phyloP scores from a whole-genome alignment of 768 basidiomycete species.

The Russula abietina region DNA sequence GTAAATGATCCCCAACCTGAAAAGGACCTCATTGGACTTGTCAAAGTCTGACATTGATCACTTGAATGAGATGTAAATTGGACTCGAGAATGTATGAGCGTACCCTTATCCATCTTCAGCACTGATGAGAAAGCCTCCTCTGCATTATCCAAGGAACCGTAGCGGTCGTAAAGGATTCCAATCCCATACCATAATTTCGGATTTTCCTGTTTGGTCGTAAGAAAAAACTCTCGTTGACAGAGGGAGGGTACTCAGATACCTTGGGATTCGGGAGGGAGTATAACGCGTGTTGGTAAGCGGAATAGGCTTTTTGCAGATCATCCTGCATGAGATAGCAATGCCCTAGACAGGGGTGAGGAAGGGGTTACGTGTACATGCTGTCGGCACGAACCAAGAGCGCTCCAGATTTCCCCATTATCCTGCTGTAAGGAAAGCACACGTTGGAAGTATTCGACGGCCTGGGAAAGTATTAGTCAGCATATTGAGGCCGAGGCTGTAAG shows the following conservation, averaged over 20 bases:
- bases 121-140: constrained; percentile 98
- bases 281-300: constrained; percentile 96
- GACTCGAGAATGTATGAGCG: not conserved
- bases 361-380: constrained; percentile 24
- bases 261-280: constrained; percentile 95
- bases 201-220: constrained; percentile 56
- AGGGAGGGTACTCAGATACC: constrained; percentile 37
- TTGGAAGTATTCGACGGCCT: constrained; percentile 97
- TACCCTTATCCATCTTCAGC: constrained; percentile 94
- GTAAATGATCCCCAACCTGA: constrained; percentile 97
- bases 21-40: constrained; percentile 97
- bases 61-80: not conserved
- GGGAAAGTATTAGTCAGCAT: constrained; percentile 28
- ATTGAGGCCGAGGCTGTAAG: constrained; percentile 12
- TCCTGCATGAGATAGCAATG: constrained; percentile 99
- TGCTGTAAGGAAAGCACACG: constrained; percentile 84
- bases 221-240: constrained; percentile 12
- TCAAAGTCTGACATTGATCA: constrained; percentile 70
- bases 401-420: constrained; percentile 99
- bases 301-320: constrained; percentile 96
- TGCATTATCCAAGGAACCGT: constrained; percentile 96
- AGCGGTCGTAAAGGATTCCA: constrained; percentile 97
- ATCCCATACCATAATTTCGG: constrained; percentile 99
- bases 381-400: constrained; percentile 67
- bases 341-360: constrained; percentile 40